Conservation (phyloP, 2,329 filamentous ascomycete genomes). For the Helotiales sp. region DNA sequence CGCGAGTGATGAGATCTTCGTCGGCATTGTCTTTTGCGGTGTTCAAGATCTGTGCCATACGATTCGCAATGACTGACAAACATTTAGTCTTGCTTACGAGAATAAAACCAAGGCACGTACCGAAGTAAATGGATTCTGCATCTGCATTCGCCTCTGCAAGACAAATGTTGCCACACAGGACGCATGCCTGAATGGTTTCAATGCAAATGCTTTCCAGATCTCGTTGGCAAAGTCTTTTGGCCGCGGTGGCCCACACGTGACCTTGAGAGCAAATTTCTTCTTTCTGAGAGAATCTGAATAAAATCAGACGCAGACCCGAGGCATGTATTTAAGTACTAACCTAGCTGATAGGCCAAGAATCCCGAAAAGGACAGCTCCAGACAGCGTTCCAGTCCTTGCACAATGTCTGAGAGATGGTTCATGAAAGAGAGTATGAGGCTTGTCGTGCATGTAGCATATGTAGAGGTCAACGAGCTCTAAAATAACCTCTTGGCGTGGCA, state of each 20-base stretch:
- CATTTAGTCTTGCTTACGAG: background rate
- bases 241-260: constrained; percentile 16
- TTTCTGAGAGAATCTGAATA: constrained; percentile 22
- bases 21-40: constrained; percentile 20
- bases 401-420: constrained; percentile 24
- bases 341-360: constrained; percentile 29
- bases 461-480: constrained; percentile 26
- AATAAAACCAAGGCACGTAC: constrained; percentile 16
- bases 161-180: constrained; percentile 36
- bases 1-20: constrained; percentile 31
- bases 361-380: constrained; percentile 21
- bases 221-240: constrained; percentile 30
- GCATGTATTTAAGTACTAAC: constrained; percentile 9
- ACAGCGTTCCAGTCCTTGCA: constrained; percentile 20
- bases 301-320: background rate
- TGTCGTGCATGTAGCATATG: constrained; percentile 29
- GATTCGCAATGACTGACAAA: constrained; percentile 32
- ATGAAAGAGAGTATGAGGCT: constrained; percentile 31
- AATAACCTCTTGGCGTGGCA: background rate
- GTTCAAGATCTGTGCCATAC: constrained; percentile 38
- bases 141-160: constrained; percentile 34
- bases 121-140: constrained; percentile 38
- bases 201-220: constrained; percentile 36
- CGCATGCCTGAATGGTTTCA: constrained; percentile 38
- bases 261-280: constrained; percentile 19